Percentiles rank a stretch among this genome's conserved stretches.
Evolutionary conservation across 2,329 filamentous ascomycete genomes (phyloP).

Genomic region (Ophiostoma piceae): DNA sequence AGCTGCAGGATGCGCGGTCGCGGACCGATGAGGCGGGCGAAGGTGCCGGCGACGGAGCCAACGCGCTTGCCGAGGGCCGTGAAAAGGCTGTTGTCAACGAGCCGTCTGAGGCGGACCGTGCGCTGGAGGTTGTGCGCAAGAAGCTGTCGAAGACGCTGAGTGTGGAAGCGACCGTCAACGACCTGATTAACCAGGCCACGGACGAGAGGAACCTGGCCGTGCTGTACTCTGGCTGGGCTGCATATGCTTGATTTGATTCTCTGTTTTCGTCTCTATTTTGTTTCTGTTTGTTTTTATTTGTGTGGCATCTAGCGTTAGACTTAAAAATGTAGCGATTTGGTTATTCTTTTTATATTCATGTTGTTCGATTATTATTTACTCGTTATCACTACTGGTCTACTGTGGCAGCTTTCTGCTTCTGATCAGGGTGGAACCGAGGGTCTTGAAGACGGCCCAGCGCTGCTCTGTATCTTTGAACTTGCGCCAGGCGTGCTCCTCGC

Average conservation of each 20-base stretch:
- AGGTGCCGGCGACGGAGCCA: slow-evolving; percentile 33
- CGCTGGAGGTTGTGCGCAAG: slow-evolving; percentile 88
- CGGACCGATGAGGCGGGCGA: slow-evolving; percentile 39
- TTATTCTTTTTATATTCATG: background rate
- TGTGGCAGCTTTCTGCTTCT: background rate
- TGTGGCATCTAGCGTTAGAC: background rate
- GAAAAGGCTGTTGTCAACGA: slow-evolving; percentile 46
- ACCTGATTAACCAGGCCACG: slow-evolving; percentile 90
- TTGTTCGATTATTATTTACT: background rate
- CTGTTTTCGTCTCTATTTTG: background rate
- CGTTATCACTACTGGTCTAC: background rate
- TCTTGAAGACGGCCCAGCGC: slow-evolving; percentile 1
- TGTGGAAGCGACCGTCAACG: slow-evolving; percentile 91
- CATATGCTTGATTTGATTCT: slow-evolving; percentile 23
- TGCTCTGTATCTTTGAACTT: background rate
- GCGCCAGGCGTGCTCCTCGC: background rate
- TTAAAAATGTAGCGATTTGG: background rate
- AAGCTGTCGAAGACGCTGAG: slow-evolving; percentile 93
- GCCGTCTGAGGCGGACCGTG: slow-evolving; percentile 76
- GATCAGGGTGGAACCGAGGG: background rate
- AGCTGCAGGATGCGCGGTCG: slow-evolving; percentile 55
- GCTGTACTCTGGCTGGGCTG: slow-evolving; percentile 65
- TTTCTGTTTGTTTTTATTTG: background rate
- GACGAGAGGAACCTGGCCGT: slow-evolving; percentile 90
- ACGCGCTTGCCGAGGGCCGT: slow-evolving; percentile 34